phyloP scores from a whole-genome alignment of 208 protist genomes.

The Crithidia expoeki region DNA sequence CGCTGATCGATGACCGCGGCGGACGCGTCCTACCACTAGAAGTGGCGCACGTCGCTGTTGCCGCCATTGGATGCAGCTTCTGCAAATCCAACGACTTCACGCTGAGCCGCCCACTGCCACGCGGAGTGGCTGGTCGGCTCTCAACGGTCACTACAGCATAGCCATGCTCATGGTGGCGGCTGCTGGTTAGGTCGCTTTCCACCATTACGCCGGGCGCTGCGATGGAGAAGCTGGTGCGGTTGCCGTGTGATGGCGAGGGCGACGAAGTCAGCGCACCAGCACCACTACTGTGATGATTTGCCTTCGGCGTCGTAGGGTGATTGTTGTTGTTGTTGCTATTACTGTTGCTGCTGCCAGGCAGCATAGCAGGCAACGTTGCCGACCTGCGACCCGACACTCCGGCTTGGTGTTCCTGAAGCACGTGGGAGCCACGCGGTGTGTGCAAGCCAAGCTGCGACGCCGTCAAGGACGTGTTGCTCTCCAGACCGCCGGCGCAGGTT shows the following conservation, averaged over 20 bases:
- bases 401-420: constrained; percentile 5
- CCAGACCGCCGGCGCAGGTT: background rate
- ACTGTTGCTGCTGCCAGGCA: background rate
- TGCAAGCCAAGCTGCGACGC: constrained; percentile 15
- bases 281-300: background rate
- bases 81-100: constrained; percentile 19
- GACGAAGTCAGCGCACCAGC: constrained; percentile 5
- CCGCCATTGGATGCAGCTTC: background rate
- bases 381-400: constrained; percentile 2
- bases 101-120: constrained; percentile 6
- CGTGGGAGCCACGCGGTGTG: constrained; percentile 9
- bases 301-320: background rate
- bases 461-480: constrained; percentile 8
- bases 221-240: background rate
- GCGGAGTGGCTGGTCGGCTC: constrained; percentile 3
- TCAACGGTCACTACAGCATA: background rate
- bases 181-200: background rate
- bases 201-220: background rate
- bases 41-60: background rate
- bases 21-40: background rate
- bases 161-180: background rate
- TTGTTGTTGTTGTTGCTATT: background rate
- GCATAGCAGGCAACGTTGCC: background rate
- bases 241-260: constrained; percentile 1
- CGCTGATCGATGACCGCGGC: background rate